Percentiles rank a stretch among this genome's conserved stretches.
phyloP scores from a whole-genome alignment of 805 yeast genomes.

The Naumovozyma castellii region DNA sequence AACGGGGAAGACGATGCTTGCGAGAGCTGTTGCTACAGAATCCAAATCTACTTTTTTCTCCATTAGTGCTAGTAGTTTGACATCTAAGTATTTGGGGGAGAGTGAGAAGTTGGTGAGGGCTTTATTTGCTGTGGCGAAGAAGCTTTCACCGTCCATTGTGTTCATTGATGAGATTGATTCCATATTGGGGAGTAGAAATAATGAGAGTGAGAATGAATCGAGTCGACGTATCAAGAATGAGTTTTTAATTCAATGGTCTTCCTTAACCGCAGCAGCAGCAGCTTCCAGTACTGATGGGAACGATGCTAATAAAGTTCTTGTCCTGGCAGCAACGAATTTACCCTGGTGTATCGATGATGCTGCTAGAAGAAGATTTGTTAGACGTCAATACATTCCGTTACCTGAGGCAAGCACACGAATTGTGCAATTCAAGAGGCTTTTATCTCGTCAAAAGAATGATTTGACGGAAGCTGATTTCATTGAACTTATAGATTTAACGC shows the following conservation, averaged over 20 bases:
- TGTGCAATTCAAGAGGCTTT: constrained; percentile 60
- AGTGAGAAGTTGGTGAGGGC: constrained; percentile 90
- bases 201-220: constrained; percentile 66
- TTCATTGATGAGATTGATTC: constrained; percentile 97
- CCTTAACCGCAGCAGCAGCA: constrained; percentile 80
- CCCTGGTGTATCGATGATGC: constrained; percentile 99
- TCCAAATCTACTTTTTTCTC: constrained; percentile 89
- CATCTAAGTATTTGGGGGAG: constrained; percentile 76
- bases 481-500: constrained; percentile 54
- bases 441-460: constrained; percentile 60
- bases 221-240: constrained; percentile 88
- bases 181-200: constrained; percentile 64
- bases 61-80: constrained; percentile 81
- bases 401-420: constrained; percentile 81
- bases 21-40: constrained; percentile 95
- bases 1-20: constrained; percentile 96
- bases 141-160: constrained; percentile 84
- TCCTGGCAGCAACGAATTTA: constrained; percentile 87
- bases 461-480: constrained; percentile 55
- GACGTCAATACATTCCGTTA: constrained; percentile 87
- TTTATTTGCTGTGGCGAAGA: constrained; percentile 73
- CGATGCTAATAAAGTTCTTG: constrained; percentile 59
- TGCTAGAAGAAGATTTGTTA: constrained; percentile 86
- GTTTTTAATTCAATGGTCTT: constrained; percentile 91
- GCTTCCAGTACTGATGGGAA: constrained; percentile 35